Percentiles rank a stretch among this genome's conserved stretches.
phyloP scores from a whole-genome alignment of 305 asterid genomes.

The Rubia occidens region DNA sequence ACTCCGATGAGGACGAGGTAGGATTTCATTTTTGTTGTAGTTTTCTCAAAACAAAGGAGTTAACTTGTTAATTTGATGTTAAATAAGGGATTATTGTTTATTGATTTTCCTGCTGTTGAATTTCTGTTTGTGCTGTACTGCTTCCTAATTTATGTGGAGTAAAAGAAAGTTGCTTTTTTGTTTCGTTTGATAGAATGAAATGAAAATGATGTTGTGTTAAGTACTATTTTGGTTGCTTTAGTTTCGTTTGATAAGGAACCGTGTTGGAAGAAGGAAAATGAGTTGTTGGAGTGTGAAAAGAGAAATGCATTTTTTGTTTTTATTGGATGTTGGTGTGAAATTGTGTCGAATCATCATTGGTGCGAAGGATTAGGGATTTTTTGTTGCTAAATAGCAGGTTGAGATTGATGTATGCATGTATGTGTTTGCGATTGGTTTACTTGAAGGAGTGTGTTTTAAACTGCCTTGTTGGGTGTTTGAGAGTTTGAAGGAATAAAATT shows the following conservation, averaged over 20 bases:
- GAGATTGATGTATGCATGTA: neutral
- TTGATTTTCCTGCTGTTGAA: neutral
- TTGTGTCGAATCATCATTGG: neutral
- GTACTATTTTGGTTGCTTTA: neutral
- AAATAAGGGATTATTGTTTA: neutral
- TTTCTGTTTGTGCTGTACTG: neutral
- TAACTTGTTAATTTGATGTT: neutral
- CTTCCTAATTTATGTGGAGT: neutral
- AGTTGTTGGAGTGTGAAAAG: neutral
- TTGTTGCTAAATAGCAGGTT: neutral
- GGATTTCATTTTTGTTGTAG: neutral
- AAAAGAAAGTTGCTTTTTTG: neutral
- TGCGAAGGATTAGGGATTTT: neutral
- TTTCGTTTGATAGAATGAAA: neutral
- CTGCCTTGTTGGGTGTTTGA: neutral
- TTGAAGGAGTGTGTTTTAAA: neutral
- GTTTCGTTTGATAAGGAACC: neutral
- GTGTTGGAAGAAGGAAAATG: neutral
- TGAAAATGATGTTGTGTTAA: conserved; percentile 1
- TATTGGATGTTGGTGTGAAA: neutral
- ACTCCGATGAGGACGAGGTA: conserved; percentile 87
- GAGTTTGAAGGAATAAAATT: neutral
- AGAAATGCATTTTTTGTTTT: neutral
- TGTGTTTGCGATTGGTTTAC: neutral
- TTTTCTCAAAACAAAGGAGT: neutral